Conservation (phyloP, 371 early-diverging fungal genomes). For the Mortierella sp. region DNA sequence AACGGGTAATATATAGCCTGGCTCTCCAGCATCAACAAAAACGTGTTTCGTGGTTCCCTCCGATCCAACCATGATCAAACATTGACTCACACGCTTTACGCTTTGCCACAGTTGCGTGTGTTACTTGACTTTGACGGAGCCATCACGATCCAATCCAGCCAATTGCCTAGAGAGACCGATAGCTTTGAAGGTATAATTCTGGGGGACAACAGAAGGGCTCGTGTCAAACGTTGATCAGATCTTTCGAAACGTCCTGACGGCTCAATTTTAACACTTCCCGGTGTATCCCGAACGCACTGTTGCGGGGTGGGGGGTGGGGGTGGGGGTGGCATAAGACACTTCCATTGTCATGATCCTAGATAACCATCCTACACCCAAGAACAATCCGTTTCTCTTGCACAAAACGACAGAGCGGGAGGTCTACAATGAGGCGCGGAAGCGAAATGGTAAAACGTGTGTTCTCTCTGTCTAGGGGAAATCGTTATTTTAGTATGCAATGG, state of each 20-base stretch:
- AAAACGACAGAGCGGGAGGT: conserved; percentile 68
- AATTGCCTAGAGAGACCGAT: conserved; percentile 36
- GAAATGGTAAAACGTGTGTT: conserved; percentile 30
- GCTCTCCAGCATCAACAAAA: too few species aligned
- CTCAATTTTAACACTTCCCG: too few species aligned
- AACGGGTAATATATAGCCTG: conserved; percentile 49
- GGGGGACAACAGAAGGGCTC: too few species aligned
- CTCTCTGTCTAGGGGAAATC: not conserved
- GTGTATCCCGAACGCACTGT: too few species aligned
- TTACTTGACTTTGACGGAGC: conserved; percentile 55
- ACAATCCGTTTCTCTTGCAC: conserved; percentile 61
- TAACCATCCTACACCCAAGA: conserved; percentile 41
- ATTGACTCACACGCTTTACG: too few species aligned
- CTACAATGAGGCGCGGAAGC: conserved; percentile 61
- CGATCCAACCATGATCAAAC: too few species aligned
- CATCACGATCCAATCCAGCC: conserved; percentile 57
- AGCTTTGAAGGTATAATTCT: conserved; percentile 17
- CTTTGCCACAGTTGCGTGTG: conserved; percentile 58
- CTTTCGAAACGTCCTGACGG: too few species aligned
- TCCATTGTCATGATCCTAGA: conserved; percentile 56
- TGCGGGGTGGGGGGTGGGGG: too few species aligned
- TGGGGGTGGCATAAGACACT: conserved; percentile 9
- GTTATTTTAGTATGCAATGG: not conserved
- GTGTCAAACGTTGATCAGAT: too few species aligned
- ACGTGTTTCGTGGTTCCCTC: too few species aligned